Evolutionary conservation across 2,329 filamentous ascomycete genomes (phyloP), one percentile per base, ranked within the genome.

Genomic region (Corynespora cassiicola): DNA sequence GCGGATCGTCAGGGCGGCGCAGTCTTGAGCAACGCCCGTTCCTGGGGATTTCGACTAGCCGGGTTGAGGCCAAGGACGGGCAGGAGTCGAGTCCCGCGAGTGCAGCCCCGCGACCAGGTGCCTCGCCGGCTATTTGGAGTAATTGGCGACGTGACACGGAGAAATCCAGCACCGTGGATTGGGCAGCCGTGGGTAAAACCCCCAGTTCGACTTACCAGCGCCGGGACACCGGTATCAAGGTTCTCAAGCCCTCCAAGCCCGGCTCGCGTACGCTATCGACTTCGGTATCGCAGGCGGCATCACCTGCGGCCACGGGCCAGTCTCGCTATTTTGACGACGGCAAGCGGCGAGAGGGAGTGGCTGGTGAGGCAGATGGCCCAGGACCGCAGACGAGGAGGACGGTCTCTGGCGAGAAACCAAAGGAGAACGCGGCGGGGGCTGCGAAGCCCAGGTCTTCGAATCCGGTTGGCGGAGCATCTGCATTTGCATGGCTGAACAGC

Each of bases 401-500:
- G 4, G 50, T 52, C 6, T 64, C 59, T 31, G 47, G 57, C 4
- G 60, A 65, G 27, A 63, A 63, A 56, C 66, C 56, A 34, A 72
- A 71, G 45, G 65, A 65, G 53, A 69, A 69, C 45, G 38, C 59
- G 15, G 49, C 54, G 39, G 41, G 41, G 39, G 64, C 39, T 68
- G 72, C 50, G 28, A 78, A 78, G 54, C 73, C 81, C 11, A 79
- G 83, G 39, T 78, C 82, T 6, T 76, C 82, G 20, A 97, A 97
- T 61, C 92, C 94, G 0, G 81, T 96, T 12, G 92, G 92, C 7
- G 88, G 88, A n/a, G 92, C 88, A 10, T 94, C 89, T 42, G 92
- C 92, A 3, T 97, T 97, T 72, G 86, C 88, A 9, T 97, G 91
- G 91, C 85, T 96, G 75, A 92, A 87, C 33, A 56, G 56, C 15